Conservation (phyloP, 371 early-diverging fungal genomes). For the Rhizopus arrhizus region DNA sequence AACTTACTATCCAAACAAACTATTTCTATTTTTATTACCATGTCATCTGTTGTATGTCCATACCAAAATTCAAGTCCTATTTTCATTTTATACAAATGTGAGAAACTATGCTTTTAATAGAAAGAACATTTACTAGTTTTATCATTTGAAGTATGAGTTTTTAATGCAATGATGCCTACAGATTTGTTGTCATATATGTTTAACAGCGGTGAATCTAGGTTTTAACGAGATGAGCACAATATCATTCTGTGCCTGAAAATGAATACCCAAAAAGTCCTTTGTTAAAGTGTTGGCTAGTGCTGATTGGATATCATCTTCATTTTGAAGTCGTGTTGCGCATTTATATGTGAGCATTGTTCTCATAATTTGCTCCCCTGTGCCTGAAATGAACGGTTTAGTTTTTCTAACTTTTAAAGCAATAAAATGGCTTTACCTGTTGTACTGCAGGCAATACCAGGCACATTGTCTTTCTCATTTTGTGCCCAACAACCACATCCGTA, state of each 20-base stretch:
- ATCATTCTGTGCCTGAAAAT: background rate
- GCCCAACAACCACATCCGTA: constrained; percentile 80
- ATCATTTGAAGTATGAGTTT: constrained; percentile 24
- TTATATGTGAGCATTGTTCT: constrained; percentile 65
- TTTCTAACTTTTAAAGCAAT: background rate
- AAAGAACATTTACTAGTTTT: constrained; percentile 8
- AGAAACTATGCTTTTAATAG: too few relatives aligned
- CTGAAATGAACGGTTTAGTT: constrained; percentile 20
- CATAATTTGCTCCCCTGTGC: constrained; percentile 86
- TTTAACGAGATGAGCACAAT: background rate
- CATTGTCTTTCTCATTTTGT: constrained; percentile 32
- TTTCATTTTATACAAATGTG: background rate
- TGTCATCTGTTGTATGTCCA: constrained; percentile 60
- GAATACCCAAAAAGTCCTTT: constrained; percentile 38
- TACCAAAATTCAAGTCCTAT: constrained; percentile 57
- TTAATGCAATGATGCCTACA: constrained; percentile 52
- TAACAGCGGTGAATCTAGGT: constrained; percentile 44
- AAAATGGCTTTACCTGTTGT: constrained; percentile 47
- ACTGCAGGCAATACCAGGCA: constrained; percentile 66
- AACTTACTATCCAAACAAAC: background rate
- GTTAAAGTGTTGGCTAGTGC: constrained; percentile 30
- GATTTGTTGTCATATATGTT: constrained; percentile 42
- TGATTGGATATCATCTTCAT: constrained; percentile 37
- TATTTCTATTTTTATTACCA: constrained; percentile 40
- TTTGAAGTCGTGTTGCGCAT: constrained; percentile 40